Conservation (phyloP, 2,329 filamentous ascomycete species). For the Colletotrichum sp. region DNA sequence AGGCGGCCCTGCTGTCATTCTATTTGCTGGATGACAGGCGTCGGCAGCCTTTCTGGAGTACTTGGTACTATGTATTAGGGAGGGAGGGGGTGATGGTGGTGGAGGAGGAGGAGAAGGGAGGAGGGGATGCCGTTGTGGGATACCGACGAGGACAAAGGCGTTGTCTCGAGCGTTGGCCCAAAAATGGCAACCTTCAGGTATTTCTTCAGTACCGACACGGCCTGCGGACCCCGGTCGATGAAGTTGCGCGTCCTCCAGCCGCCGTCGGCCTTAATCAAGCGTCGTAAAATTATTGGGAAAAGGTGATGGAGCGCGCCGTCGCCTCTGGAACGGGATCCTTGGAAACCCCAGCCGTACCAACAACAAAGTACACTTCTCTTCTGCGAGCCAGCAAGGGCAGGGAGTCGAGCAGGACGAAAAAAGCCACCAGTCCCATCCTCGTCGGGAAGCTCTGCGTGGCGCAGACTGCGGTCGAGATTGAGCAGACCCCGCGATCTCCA, state of each 20-base stretch:
- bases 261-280: not conserved
- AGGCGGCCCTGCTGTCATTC: not conserved
- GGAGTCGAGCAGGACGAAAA: not conserved
- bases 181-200: not conserved
- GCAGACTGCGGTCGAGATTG: not conserved
- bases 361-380: not conserved
- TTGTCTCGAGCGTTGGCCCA: not conserved
- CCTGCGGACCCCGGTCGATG: not conserved
- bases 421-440: not conserved
- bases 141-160: not conserved
- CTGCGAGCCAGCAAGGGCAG: not conserved
- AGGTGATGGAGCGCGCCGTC: not conserved
- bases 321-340: not conserved
- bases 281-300: not conserved
- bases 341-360: not conserved
- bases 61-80: not conserved
- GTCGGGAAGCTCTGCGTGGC: constrained; percentile 3
- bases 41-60: not conserved
- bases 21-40: not conserved
- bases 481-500: constrained; percentile 16
- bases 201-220: not conserved
- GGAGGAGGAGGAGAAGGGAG: not conserved
- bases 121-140: not conserved
- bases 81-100: not conserved
- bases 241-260: not conserved